A percentile compares a stretch with the other conserved stretches of the same genome.
These are phyloP conservation scores for Sporisorium scitamineum DNA, from an alignment of 1,284 basidiomycete species.

Conservation along the genomic window DNA sequence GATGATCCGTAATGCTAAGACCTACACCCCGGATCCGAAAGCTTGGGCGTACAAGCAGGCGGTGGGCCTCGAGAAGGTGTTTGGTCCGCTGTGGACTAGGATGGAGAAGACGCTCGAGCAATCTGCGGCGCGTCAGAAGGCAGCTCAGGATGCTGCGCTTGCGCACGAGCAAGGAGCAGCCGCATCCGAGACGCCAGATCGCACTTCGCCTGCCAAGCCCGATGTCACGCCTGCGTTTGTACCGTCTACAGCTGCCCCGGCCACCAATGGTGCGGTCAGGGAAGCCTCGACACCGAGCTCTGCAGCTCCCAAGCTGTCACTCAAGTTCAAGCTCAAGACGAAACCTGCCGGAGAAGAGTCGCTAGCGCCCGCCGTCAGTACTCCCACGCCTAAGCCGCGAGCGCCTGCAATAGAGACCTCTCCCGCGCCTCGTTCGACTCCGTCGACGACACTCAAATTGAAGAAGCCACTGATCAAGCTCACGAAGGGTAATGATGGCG, in stretches of 20 bases:
- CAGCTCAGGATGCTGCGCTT: constrained; percentile 43
- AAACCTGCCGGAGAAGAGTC: constrained; percentile 27
- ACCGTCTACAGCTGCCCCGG: not conserved
- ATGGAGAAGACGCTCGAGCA: constrained; percentile 68
- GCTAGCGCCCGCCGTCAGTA: constrained; percentile 21
- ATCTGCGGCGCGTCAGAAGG: constrained; percentile 62
- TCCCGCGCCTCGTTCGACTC: constrained; percentile 14
- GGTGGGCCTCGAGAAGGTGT: constrained; percentile 81
- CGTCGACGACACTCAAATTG: constrained; percentile 22
- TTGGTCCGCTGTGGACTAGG: constrained; percentile 80
- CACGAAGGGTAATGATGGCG: constrained; percentile 29
- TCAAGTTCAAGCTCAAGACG: constrained; percentile 47
- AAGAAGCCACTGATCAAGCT: constrained; percentile 58
- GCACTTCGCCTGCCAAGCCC: constrained; percentile 24
- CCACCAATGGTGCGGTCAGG: constrained; percentile 8
- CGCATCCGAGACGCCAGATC: constrained; percentile 24
- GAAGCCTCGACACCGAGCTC: constrained; percentile 33
- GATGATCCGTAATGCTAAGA: constrained; percentile 87
- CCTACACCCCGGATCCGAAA: constrained; percentile 80
- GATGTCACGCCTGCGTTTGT: constrained; percentile 13
- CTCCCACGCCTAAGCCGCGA: constrained; percentile 24
- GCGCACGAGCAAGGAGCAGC: constrained; percentile 25
- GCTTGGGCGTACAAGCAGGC: constrained; percentile 83
- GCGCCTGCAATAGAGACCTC: constrained; percentile 11
- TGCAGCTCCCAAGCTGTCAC: constrained; percentile 31